These are phyloP conservation scores for Eucalyptus pauciflora DNA, from an alignment of 345 rosid genomes.

Conservation along the genomic window DNA sequence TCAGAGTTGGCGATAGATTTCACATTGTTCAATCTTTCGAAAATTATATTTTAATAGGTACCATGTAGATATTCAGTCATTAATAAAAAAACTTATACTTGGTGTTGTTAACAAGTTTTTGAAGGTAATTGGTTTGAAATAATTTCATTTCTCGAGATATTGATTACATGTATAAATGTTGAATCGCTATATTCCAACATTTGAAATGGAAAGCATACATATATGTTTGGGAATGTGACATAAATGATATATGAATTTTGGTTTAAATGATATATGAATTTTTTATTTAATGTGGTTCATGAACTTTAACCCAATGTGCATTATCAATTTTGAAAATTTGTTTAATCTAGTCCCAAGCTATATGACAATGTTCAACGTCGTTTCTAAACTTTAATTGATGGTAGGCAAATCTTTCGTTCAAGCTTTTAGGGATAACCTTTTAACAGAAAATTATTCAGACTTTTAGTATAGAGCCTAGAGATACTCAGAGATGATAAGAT, in stretches of 20 bases:
- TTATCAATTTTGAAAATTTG: no score
- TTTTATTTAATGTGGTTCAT: no score
- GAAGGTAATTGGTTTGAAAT: no score
- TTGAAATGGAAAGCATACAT: not conserved
- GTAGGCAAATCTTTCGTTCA: fast-evolving
- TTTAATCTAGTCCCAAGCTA: no score
- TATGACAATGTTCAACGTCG: no score
- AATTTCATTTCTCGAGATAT: not conserved
- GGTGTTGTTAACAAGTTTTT: no score
- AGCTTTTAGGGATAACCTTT: fast-evolving
- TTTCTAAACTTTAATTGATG: no score
- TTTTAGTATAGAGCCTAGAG: fast-evolving
- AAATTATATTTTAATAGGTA: not conserved
- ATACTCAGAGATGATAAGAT: fast-evolving
- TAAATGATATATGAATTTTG: fast-evolving
- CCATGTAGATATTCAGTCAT: fast-evolving
- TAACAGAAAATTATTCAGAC: no score
- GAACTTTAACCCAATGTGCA: fast-evolving
- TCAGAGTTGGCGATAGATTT: not conserved
- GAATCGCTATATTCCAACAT: not conserved
- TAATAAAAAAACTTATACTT: no score
- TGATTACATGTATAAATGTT: no score
- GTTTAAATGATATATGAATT: fast-evolving
- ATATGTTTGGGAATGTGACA: no score
- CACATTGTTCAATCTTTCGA: not conserved